A percentile compares a stretch with the other conserved stretches of the same genome.
Evolutionary conservation across 2,329 filamentous ascomycete species (phyloP).

Genomic region (Exophiala dermatitidis): DNA sequence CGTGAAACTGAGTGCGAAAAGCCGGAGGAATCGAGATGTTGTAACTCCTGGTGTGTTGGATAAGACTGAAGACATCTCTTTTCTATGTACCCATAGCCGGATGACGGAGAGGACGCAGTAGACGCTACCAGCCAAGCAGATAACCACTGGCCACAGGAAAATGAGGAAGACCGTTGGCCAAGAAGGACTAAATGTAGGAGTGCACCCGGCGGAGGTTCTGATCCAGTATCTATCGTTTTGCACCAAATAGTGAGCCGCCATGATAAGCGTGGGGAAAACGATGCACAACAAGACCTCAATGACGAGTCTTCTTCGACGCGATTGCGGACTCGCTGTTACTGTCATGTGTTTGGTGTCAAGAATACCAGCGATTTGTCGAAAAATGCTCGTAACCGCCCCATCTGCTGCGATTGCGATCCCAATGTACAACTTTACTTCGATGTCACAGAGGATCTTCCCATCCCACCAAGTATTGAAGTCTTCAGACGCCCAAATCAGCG

Average conservation of each 20-base stretch:
- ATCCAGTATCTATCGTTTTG: slow-evolving; percentile 55
- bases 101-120: slow-evolving; percentile 57
- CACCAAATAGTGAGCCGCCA: slow-evolving; percentile 53
- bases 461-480: slow-evolving; percentile 50
- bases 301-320: slow-evolving; percentile 41
- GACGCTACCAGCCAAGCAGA: slow-evolving; percentile 47
- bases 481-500: slow-evolving; percentile 58
- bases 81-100: slow-evolving; percentile 55
- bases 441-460: slow-evolving; percentile 56
- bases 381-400: slow-evolving; percentile 51
- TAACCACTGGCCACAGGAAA: slow-evolving; percentile 50
- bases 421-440: slow-evolving; percentile 54
- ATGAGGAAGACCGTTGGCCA: slow-evolving; percentile 52
- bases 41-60: slow-evolving; percentile 51
- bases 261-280: slow-evolving; percentile 48
- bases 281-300: slow-evolving; percentile 53
- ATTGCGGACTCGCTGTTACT: slow-evolving; percentile 44
- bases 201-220: slow-evolving; percentile 36
- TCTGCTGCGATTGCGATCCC: slow-evolving; percentile 48
- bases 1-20: slow-evolving; percentile 41
- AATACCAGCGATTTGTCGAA: slow-evolving; percentile 53
- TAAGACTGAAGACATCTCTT: slow-evolving; percentile 51
- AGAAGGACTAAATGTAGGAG: slow-evolving; percentile 46
- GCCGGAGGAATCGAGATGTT: slow-evolving; percentile 28
- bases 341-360: slow-evolving; percentile 53